These are phyloP conservation scores for Colletotrichum liriopes DNA, from an alignment of 2,329 filamentous ascomycete genomes.

Conservation along the genomic window DNA sequence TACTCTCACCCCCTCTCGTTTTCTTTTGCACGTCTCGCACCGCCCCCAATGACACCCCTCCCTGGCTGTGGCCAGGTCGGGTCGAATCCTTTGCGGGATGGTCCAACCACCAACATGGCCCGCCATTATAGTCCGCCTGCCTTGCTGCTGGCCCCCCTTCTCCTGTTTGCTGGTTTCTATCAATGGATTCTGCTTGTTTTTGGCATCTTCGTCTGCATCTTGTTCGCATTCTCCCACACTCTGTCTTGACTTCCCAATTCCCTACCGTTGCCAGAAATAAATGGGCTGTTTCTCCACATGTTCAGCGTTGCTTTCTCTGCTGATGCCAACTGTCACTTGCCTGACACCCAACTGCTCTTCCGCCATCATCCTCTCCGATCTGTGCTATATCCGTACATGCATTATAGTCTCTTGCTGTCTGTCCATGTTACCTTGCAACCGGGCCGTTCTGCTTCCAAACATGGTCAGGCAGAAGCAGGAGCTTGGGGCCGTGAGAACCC, in stretches of 20 bases:
- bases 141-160: conserved; percentile 1
- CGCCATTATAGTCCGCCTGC: conserved; percentile 6
- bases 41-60: conserved; percentile 38
- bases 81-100: conserved; percentile 33
- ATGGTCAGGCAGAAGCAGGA: conserved; percentile 20
- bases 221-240: neutral
- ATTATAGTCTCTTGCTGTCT: neutral
- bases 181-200: conserved; percentile 3
- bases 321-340: neutral
- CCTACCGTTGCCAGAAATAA: neutral
- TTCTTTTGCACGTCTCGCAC: conserved; percentile 24
- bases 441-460: neutral
- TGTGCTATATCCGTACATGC: conserved; percentile 12
- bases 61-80: conserved; percentile 13
- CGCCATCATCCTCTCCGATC: neutral
- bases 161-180: neutral
- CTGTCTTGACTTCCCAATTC: neutral
- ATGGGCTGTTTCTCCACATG: conserved; percentile 1
- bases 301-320: neutral
- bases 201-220: neutral
- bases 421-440: conserved; percentile 6
- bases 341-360: conserved; percentile 12
- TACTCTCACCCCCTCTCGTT: conserved; percentile 5
- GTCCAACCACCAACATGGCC: conserved; percentile 28
- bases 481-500: neutral